A percentile compares a stretch with the other conserved stretches of the same genome.
Conservation (phyloP, 176 grass and related monocot species). For the Phoenix roebelenii region DNA sequence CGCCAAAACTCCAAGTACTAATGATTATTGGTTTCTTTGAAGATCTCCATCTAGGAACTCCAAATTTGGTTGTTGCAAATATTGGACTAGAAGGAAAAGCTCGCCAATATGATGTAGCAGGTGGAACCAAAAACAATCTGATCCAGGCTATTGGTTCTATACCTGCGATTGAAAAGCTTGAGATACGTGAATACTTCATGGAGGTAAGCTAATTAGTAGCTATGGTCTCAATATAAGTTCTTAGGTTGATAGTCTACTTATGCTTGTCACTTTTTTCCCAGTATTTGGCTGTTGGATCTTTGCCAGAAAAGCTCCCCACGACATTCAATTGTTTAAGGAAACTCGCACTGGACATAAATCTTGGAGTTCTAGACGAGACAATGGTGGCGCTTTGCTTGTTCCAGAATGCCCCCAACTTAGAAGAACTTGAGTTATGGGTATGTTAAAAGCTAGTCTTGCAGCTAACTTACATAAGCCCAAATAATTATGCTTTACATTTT, state of each 20-base stretch:
- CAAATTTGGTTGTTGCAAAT: conserved; percentile 8
- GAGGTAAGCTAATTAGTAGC: conserved; percentile 17
- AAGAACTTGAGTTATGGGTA: conserved; percentile 26
- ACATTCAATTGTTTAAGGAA: conserved; percentile 26
- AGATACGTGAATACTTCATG: conserved; percentile 3
- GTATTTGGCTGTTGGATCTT: too few relatives aligned
- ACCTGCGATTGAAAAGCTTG: conserved; percentile 31
- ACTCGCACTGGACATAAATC: conserved; percentile 17
- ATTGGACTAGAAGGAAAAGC: conserved; percentile 1
- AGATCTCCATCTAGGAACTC: conserved; percentile 26
- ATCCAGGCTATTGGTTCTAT: conserved; percentile 25
- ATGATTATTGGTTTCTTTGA: conserved; percentile 23
- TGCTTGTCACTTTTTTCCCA: too few relatives aligned
- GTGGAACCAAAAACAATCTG: conserved; percentile 7
- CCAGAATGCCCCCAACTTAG: conserved; percentile 34
- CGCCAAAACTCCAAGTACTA: conserved; percentile 31
- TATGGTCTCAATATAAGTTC: too few relatives aligned
- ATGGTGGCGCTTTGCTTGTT: conserved; percentile 28
- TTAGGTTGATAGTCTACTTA: too few relatives aligned
- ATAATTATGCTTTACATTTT: too few relatives aligned
- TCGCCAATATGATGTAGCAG: too few relatives aligned
- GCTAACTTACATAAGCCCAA: too few relatives aligned
- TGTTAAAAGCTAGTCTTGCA: background rate
- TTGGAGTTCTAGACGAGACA: conserved; percentile 18
- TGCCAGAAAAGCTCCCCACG: background rate